Evolutionary conservation across 2,329 filamentous ascomycete species (phyloP).

Genomic region (Chrysosporium keratinophilum): DNA sequence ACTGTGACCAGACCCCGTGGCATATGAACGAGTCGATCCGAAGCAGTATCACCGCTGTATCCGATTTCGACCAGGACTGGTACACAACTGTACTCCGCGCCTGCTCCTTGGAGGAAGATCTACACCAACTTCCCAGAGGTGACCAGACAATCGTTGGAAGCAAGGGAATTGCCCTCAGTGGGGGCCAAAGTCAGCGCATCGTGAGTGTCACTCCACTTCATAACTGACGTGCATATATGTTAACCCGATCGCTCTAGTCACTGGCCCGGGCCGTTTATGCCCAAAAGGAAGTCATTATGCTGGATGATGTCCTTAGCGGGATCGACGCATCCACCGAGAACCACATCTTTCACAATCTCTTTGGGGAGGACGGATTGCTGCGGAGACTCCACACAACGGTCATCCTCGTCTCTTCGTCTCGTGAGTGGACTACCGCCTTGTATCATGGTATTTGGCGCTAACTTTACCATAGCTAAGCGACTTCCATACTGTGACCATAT

Average conservation of each 20-base stretch:
- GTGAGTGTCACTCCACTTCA: conserved; percentile 21
- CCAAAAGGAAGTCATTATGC: conserved; percentile 38
- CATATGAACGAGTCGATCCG: conserved; percentile 35
- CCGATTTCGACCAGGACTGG: conserved; percentile 29
- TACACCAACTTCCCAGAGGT: conserved; percentile 32
- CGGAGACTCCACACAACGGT: conserved; percentile 32
- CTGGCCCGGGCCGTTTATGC: conserved; percentile 46
- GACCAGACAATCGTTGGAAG: conserved; percentile 42
- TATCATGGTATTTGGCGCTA: background rate
- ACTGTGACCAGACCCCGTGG: conserved; percentile 35
- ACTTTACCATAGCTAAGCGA: conserved; percentile 26
- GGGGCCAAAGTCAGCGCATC: conserved; percentile 45
- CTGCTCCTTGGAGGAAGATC: conserved; percentile 32
- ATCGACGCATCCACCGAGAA: conserved; percentile 43
- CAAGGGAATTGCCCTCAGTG: conserved; percentile 43
- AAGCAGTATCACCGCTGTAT: conserved; percentile 33
- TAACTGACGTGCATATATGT: background rate
- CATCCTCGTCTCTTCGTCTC: conserved; percentile 32
- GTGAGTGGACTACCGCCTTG: conserved; percentile 15
- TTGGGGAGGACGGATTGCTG: conserved; percentile 40
- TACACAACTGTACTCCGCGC: conserved; percentile 30
- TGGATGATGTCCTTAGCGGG: conserved; percentile 45
- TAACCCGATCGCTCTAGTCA: conserved; percentile 23
- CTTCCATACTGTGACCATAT: conserved; percentile 37
- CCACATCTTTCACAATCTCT: conserved; percentile 38